phyloP scores from a whole-genome alignment of 2,329 filamentous ascomycete species.

The Lachnellula willkommii region DNA sequence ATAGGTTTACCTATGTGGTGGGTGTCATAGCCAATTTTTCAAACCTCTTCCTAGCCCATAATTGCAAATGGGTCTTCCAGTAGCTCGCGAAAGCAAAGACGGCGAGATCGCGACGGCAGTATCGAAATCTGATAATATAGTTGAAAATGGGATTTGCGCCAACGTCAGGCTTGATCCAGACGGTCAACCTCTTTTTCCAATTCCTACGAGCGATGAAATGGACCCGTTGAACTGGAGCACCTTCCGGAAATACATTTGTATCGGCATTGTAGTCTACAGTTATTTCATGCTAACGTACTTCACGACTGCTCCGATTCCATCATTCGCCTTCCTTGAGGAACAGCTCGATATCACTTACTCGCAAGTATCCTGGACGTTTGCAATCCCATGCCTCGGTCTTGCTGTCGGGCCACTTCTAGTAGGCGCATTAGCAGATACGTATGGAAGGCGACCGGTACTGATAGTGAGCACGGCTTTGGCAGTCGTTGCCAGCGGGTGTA shows the following conservation, averaged over 20 bases:
- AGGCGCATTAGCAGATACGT: slow-evolving; percentile 36
- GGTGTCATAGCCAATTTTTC: no score
- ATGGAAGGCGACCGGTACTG: slow-evolving; percentile 38
- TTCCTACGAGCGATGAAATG: no score
- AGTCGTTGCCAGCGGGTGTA: slow-evolving; percentile 33
- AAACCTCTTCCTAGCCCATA: no score
- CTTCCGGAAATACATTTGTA: slow-evolving; percentile 1
- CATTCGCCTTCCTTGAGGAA: slow-evolving; percentile 44
- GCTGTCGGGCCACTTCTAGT: slow-evolving; percentile 47
- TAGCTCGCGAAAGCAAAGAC: no score
- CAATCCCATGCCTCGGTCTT: slow-evolving; percentile 45
- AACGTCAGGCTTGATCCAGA: no score
- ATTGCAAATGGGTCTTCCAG: no score
- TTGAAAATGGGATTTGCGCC: no score
- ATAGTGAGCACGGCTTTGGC: slow-evolving; percentile 36
- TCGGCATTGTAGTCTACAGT: slow-evolving; percentile 42
- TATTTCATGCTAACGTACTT: slow-evolving; percentile 56
- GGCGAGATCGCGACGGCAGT: no score
- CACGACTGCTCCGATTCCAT: slow-evolving; percentile 51
- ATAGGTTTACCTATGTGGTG: no score
- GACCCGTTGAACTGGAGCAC: no score
- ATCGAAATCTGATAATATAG: no score
- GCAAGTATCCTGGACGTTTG: slow-evolving; percentile 48
- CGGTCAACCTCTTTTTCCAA: no score
- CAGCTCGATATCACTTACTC: slow-evolving; percentile 41